Percentiles rank a stretch among this genome's conserved stretches.
Conservation (phyloP, 2,329 filamentous ascomycete genomes). For the Graphilbum ipis-grandicollis region DNA sequence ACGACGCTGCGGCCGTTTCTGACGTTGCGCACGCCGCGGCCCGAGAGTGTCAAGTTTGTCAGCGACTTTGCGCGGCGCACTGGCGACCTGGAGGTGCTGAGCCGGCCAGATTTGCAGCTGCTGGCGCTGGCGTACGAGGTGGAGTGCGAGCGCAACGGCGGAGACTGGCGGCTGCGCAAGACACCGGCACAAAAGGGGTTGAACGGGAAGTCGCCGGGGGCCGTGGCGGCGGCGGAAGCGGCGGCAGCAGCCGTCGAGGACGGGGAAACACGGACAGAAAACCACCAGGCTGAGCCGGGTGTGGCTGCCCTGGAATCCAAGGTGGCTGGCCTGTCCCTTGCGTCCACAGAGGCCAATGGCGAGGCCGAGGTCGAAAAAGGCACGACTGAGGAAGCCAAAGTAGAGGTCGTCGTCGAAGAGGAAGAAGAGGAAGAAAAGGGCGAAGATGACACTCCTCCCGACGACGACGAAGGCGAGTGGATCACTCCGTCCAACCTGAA, state of each 20-base stretch:
- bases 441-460: slow-evolving; percentile 21
- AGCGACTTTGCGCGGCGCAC: slow-evolving; percentile 77
- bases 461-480: slow-evolving; percentile 57
- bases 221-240: no score
- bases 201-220: slow-evolving; percentile 47
- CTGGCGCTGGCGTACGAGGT: slow-evolving; percentile 84
- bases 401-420: not conserved
- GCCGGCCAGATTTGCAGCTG: slow-evolving; percentile 74
- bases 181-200: slow-evolving; percentile 62
- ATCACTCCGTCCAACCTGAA: slow-evolving; percentile 89
- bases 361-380: not conserved
- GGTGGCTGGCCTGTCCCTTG: no score
- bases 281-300: not conserved
- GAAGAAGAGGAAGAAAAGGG: slow-evolving; percentile 18
- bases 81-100: slow-evolving; percentile 76
- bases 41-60: slow-evolving; percentile 63
- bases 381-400: not conserved
- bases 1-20: slow-evolving; percentile 76
- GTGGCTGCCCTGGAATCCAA: no score
- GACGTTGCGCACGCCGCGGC: slow-evolving; percentile 54
- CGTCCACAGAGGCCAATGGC: not conserved
- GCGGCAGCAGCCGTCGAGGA: no score
- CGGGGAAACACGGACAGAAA: no score
- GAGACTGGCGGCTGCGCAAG: slow-evolving; percentile 68
- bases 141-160: slow-evolving; percentile 82